Percentiles rank a stretch among this genome's conserved stretches.
Conservation (phyloP, 202 grass and related monocot species). For the Eragrostis tef region DNA sequence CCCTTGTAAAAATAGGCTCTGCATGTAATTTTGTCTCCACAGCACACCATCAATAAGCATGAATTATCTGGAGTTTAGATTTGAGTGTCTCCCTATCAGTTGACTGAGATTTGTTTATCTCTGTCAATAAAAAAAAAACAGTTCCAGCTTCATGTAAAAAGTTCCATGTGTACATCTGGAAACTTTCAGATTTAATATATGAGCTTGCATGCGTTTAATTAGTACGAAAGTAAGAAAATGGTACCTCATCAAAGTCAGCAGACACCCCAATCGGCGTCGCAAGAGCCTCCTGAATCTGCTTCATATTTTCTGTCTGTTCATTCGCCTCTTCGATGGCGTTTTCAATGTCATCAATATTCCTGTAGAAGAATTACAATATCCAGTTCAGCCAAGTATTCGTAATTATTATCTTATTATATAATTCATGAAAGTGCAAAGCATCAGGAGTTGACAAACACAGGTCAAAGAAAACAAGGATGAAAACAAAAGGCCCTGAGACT, state of each 20-base stretch:
- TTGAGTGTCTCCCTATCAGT: not conserved
- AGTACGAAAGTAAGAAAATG: not conserved
- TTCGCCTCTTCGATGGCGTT: conserved; percentile 56
- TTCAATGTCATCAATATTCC: conserved; percentile 74
- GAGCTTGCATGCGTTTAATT: not conserved
- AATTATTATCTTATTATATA: not conserved
- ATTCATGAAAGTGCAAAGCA: not conserved
- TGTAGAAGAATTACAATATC: conserved; percentile 11
- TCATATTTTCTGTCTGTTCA: conserved; percentile 64
- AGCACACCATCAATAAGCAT: not conserved
- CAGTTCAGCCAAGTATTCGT: not conserved
- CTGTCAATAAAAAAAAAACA: no score
- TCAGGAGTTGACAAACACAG: not conserved
- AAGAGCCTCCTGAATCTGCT: conserved; percentile 65
- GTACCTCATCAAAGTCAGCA: conserved; percentile 73
- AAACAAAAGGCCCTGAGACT: not conserved
- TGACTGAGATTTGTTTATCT: no score
- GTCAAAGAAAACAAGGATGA: not conserved
- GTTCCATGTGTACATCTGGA: no score
- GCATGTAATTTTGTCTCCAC: not conserved
- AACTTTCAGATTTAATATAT: no score
- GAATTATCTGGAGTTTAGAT: not conserved
- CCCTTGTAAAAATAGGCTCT: not conserved
- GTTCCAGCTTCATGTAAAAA: no score
- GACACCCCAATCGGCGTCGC: conserved; percentile 54